phyloP scores from a whole-genome alignment of 1,284 basidiomycete genomes.

The Wallemia mellicola region DNA sequence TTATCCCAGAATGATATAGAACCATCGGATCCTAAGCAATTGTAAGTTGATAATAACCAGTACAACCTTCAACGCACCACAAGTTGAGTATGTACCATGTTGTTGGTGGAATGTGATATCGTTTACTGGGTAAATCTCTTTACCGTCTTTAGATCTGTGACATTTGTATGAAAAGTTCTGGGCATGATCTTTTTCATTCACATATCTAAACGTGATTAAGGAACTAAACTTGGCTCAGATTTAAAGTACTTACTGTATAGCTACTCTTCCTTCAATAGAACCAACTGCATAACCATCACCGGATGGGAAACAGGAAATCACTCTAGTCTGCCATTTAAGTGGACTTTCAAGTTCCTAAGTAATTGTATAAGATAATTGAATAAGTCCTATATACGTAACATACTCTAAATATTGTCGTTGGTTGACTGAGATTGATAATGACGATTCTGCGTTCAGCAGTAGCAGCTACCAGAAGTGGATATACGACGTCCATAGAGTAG shows the following conservation, averaged over 20 bases:
- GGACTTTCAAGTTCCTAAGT: slow-evolving; percentile 49
- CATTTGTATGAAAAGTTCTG: slow-evolving; percentile 91
- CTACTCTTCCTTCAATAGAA: slow-evolving; percentile 80
- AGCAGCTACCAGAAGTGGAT: slow-evolving; percentile 73
- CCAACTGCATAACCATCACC: slow-evolving; percentile 66
- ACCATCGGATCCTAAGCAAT: slow-evolving; percentile 31
- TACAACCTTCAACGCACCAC: slow-evolving; percentile 26
- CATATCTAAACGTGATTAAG: no score
- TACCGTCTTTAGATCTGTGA: slow-evolving; percentile 54
- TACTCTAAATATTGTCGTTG: slow-evolving; percentile 41
- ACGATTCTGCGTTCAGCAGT: slow-evolving; percentile 73
- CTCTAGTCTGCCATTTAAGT: slow-evolving; percentile 79
- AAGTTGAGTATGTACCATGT: slow-evolving; percentile 80
- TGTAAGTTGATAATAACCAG: slow-evolving; percentile 6
- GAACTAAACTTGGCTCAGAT: no score
- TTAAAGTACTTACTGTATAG: no score
- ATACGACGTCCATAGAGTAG: slow-evolving; percentile 57
- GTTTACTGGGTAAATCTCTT: slow-evolving; percentile 69
- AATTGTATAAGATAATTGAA: no score
- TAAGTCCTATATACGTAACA: no score
- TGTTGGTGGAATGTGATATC: slow-evolving; percentile 69
- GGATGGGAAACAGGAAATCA: slow-evolving; percentile 54
- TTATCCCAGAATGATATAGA: slow-evolving; percentile 72
- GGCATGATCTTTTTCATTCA: slow-evolving; percentile 18
- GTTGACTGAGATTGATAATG: slow-evolving; percentile 59